Base-by-base conservation (phyloP, 805 yeast genomes). In the Ogataea philodendri region DNA sequence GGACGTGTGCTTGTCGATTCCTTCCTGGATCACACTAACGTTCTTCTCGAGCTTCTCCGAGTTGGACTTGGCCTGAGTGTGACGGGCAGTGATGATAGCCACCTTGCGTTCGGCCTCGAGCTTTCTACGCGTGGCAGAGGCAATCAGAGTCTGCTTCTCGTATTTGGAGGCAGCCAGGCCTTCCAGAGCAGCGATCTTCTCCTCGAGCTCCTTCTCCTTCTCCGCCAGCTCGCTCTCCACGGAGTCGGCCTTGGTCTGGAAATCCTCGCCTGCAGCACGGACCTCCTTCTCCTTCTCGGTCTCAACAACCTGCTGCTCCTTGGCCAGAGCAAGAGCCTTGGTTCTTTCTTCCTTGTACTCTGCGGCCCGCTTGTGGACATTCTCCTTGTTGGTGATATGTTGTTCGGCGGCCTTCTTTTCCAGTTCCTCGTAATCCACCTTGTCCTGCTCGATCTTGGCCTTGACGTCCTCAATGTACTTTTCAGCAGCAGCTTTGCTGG, bases 331-430 rank as follows among this genome's bases (percentile, higher is more conserved):
- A 19, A 59, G 40, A 15, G 53, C 65, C 15, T 38, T 32, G 2
- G 49, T 40, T 37, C 56, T 59, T 17, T 46, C 49, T 30, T 66
- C 66, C 35, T 62, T 66, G 50, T 69, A 62, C 42, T 68, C 66
- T 28, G 61, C 72, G 39, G 71, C 72, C 44, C 66, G 70, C 44
- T 58, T 59, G 26, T 54, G 39, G 35, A 72, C 56, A 18, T 63
- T 61, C 33, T 66, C 71, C 51, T 69, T 69, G 49, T 71, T 70
- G 14, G 52, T 53, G 9, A 46, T 64, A 48, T 74, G 80, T 37
- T 66, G 60, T 30, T 57, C 72, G 26, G 67, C 68, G 5, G 77
- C 73, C 29, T 63, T 60, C 13, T 48, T 52, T 57, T 74, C 80
- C 26, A 72, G 66, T n/a, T 59, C 59, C 34, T 60, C 68, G 40